phyloP scores from a whole-genome alignment of 2,329 filamentous ascomycete genomes.

The Colletotrichum orchidophilum region DNA sequence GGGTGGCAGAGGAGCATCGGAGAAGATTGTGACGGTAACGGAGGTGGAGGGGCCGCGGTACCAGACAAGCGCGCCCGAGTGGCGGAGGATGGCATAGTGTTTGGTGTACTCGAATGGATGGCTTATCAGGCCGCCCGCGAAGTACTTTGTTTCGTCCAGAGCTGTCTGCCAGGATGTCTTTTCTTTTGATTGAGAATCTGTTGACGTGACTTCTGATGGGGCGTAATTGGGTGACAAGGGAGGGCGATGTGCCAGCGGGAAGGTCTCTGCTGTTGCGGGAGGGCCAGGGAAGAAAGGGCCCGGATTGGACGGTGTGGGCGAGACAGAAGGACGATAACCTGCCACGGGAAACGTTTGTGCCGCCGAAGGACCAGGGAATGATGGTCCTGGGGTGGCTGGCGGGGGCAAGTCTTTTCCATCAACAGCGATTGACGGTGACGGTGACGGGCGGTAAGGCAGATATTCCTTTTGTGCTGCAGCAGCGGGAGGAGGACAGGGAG shows the following conservation, averaged over 20 bases:
- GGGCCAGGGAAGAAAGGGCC: neutral
- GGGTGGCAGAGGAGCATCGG: constrained; percentile 63
- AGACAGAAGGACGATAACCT: neutral
- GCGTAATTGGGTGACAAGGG: neutral
- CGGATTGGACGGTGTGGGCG: neutral
- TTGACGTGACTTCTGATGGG: neutral
- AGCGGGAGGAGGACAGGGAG: neutral
- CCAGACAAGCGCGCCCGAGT: constrained; percentile 71
- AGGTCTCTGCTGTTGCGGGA: neutral
- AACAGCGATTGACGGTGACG: neutral
- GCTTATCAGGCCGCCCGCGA: constrained; percentile 71
- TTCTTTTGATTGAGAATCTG: constrained; percentile 18
- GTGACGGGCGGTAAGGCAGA: neutral
- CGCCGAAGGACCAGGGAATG: neutral
- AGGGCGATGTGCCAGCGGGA: neutral
- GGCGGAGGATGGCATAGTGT: constrained; percentile 73
- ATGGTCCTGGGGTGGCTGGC: neutral
- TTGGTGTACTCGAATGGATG: constrained; percentile 72
- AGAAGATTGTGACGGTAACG: constrained; percentile 72
- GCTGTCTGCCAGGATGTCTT: constrained; percentile 55
- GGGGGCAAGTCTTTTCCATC: neutral
- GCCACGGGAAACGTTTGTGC: constrained; percentile 14
- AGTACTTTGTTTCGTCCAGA: constrained; percentile 68
- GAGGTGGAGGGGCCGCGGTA: constrained; percentile 73
- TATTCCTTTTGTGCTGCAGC: neutral